These are phyloP conservation scores for Solanum tacnaense DNA, from an alignment of 257 asterid species.

Conservation along the genomic window DNA sequence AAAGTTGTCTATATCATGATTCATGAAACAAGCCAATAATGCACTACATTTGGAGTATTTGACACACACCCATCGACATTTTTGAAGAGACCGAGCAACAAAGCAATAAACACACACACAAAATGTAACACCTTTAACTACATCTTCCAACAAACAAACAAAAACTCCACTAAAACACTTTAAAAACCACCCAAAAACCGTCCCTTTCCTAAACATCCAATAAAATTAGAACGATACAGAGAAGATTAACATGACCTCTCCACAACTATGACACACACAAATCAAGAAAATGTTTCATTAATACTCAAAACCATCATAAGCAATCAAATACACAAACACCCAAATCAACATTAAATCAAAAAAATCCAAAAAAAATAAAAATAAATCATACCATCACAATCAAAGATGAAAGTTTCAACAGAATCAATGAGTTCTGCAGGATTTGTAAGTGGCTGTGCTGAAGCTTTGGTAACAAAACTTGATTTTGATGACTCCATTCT, in stretches of 20 bases:
- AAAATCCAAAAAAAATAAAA: not conserved
- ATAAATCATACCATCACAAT: constrained; percentile 73
- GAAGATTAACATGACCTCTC: not conserved
- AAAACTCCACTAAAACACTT: not conserved
- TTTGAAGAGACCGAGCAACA: not conserved
- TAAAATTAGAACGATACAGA: not conserved
- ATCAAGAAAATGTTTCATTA: not conserved
- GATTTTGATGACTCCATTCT: constrained; percentile 44
- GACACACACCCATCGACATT: accelerated
- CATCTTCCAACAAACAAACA: not conserved
- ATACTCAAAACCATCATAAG: not conserved
- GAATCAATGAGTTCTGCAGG: constrained; percentile 83
- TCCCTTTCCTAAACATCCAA: not conserved
- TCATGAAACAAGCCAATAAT: not conserved
- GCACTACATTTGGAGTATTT: not conserved
- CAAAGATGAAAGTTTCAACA: constrained; percentile 92
- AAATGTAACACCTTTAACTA: not conserved
- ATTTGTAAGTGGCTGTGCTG: constrained; percentile 67
- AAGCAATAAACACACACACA: not conserved
- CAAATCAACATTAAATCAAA: not conserved
- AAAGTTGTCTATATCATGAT: not conserved
- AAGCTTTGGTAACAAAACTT: constrained; percentile 25
- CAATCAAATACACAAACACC: not conserved
- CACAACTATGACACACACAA: not conserved
- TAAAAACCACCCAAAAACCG: not conserved